Conservation (phyloP, 768 basidiomycete species). For the Suillus spraguei region DNA sequence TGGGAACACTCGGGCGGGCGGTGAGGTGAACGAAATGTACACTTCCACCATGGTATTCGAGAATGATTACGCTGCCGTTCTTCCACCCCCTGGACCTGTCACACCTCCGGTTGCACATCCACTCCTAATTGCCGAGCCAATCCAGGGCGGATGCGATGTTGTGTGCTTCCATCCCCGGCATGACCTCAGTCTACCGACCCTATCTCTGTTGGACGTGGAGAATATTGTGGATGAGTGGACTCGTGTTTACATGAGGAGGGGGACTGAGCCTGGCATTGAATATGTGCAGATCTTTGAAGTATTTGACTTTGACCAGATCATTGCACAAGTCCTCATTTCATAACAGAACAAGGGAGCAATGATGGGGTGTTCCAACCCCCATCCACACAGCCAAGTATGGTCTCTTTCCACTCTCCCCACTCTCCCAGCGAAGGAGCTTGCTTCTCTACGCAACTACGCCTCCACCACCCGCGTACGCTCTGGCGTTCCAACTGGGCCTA, state of each 20-base stretch:
- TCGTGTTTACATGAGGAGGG: constrained; percentile 59
- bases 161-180: constrained; percentile 86
- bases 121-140: constrained; percentile 62
- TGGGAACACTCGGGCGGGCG: constrained; percentile 76
- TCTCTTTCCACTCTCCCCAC: constrained; percentile 73
- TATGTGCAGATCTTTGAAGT: constrained; percentile 95
- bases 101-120: constrained; percentile 58
- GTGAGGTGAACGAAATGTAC: constrained; percentile 67
- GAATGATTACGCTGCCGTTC: constrained; percentile 84
- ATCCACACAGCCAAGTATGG: constrained; percentile 93
- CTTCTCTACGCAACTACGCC: constrained; percentile 53
- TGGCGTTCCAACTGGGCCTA: constrained; percentile 56
- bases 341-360: constrained; percentile 87
- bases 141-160: constrained; percentile 87
- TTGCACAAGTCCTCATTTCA: constrained; percentile 12
- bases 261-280: constrained; percentile 64
- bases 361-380: constrained; percentile 96
- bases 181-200: constrained; percentile 78
- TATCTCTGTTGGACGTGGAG: constrained; percentile 58
- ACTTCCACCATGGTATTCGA: constrained; percentile 68
- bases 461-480: constrained; percentile 35
- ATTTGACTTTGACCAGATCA: constrained; percentile 20
- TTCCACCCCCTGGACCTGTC: constrained; percentile 61
- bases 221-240: constrained; percentile 76
- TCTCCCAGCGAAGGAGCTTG: constrained; percentile 67